These are phyloP conservation scores for Zizania latifolia DNA, from an alignment of 176 grass and related monocot genomes.

Conservation along the genomic window DNA sequence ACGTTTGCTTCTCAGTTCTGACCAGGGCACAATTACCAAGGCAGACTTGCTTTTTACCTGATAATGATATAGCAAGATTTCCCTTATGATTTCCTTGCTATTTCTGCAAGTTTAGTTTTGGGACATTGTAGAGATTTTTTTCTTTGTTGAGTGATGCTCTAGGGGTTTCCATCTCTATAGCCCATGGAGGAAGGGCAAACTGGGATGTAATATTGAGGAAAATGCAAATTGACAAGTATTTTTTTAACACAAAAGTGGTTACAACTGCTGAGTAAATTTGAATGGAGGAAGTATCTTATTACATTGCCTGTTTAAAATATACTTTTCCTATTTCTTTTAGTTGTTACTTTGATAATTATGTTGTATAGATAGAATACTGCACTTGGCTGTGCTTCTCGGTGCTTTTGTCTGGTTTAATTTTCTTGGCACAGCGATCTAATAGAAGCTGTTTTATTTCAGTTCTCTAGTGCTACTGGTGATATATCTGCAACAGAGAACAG, in stretches of 20 bases:
- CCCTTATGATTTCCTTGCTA: not conserved
- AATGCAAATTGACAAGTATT: too few relatives aligned
- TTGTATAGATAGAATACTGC: not conserved
- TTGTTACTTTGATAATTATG: not conserved
- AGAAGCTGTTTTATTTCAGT: constrained; percentile 29
- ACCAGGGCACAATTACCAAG: too few relatives aligned
- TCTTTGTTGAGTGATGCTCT: too few relatives aligned
- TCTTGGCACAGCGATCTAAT: not conserved
- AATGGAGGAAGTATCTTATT: not conserved
- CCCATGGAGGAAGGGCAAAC: too few relatives aligned
- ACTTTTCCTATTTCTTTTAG: not conserved
- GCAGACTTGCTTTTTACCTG: too few relatives aligned
- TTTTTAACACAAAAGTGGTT: not conserved
- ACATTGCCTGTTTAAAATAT: not conserved
- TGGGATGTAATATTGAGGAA: too few relatives aligned
- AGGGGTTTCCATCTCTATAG: too few relatives aligned
- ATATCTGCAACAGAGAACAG: constrained; percentile 30
- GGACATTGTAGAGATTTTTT: too few relatives aligned
- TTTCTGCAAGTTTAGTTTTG: not conserved
- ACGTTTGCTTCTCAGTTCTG: too few relatives aligned
- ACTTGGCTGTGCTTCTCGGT: not conserved
- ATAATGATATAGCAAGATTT: too few relatives aligned
- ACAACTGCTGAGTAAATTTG: not conserved
- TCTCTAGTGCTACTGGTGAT: constrained; percentile 25
- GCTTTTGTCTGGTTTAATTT: constrained; percentile 1